Conservation (phyloP, 352 stramenopile genomes). For the Aphanomyces stellatus region DNA sequence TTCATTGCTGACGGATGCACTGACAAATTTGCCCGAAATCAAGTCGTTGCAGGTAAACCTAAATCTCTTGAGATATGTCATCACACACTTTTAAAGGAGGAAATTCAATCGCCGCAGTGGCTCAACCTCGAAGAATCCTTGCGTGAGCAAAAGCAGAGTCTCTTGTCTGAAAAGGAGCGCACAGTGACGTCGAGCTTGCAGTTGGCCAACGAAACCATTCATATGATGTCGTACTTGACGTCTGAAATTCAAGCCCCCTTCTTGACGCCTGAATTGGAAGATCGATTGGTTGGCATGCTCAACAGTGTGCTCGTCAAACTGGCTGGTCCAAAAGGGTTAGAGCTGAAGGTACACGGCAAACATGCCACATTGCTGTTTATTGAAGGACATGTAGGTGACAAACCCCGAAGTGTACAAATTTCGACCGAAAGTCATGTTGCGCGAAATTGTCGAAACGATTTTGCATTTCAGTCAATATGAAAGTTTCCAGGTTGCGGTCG, state of each 20-base stretch:
- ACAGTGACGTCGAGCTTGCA: slow-evolving; percentile 90
- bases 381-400: slow-evolving; percentile 51
- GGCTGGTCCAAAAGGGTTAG: slow-evolving; percentile 85
- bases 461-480: slow-evolving; percentile 87
- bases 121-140: slow-evolving; percentile 85
- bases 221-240: slow-evolving; percentile 97
- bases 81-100: slow-evolving; percentile 36
- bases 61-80: slow-evolving; percentile 31
- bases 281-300: slow-evolving; percentile 94
- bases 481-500: slow-evolving; percentile 88
- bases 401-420: slow-evolving; percentile 99
- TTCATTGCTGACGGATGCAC: slow-evolving; percentile 90
- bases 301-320: slow-evolving; percentile 95
- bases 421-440: slow-evolving; percentile 95
- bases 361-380: slow-evolving; percentile 12
- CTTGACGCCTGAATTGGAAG: slow-evolving; percentile 86
- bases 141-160: slow-evolving; percentile 79
- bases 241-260: slow-evolving; percentile 93
- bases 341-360: slow-evolving; percentile 85
- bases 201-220: slow-evolving; percentile 95
- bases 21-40: slow-evolving; percentile 95
- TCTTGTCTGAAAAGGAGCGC: slow-evolving; percentile 83
- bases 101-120: slow-evolving; percentile 37
- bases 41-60: slow-evolving; percentile 84
- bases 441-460: slow-evolving; percentile 93